Evolutionary conservation across 352 stramenopile species (phyloP).

Genomic region (Poterioochromonas sp.): DNA sequence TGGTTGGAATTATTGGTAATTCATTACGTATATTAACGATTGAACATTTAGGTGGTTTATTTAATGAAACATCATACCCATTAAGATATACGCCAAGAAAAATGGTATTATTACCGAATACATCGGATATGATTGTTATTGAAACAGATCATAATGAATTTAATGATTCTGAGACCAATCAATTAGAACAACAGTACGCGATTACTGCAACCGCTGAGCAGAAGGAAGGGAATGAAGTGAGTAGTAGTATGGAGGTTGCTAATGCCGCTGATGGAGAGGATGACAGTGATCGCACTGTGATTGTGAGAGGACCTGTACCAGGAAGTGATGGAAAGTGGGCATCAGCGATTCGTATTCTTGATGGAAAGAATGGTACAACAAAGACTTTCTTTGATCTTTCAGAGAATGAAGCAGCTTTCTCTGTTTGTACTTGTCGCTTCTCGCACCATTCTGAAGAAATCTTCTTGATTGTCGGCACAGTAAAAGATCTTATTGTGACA

Average conservation of each 20-base stretch:
- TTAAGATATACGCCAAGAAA: slow-evolving; percentile 94
- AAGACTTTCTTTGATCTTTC: slow-evolving; percentile 79
- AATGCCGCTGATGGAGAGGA: slow-evolving; percentile 54
- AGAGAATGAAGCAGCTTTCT: slow-evolving; percentile 82
- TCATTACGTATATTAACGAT: slow-evolving; percentile 94
- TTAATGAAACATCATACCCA: slow-evolving; percentile 88
- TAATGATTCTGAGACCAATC: slow-evolving; percentile 46
- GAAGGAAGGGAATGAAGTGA: slow-evolving; percentile 38
- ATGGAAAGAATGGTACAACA: slow-evolving; percentile 76
- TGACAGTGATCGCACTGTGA: slow-evolving; percentile 48
- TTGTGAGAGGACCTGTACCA: slow-evolving; percentile 61
- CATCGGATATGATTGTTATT: slow-evolving; percentile 79
- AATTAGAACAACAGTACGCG: slow-evolving; percentile 43
- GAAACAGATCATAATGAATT: slow-evolving; percentile 96
- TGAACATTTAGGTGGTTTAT: slow-evolving; percentile 83
- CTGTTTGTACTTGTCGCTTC: slow-evolving; percentile 83
- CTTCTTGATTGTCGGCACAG: slow-evolving; percentile 91
- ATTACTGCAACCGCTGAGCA: slow-evolving; percentile 21
- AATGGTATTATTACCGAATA: slow-evolving; percentile 75
- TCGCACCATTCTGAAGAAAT: slow-evolving; percentile 87
- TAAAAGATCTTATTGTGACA: slow-evolving; percentile 87
- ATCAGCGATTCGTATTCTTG: slow-evolving; percentile 91
- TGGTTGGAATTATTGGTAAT: slow-evolving; percentile 87
- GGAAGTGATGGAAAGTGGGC: slow-evolving; percentile 74
- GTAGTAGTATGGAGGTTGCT: too few species aligned